These are phyloP conservation scores for Colletotrichum tropicale DNA, from an alignment of 2,329 filamentous ascomycete genomes.

Conservation along the genomic window DNA sequence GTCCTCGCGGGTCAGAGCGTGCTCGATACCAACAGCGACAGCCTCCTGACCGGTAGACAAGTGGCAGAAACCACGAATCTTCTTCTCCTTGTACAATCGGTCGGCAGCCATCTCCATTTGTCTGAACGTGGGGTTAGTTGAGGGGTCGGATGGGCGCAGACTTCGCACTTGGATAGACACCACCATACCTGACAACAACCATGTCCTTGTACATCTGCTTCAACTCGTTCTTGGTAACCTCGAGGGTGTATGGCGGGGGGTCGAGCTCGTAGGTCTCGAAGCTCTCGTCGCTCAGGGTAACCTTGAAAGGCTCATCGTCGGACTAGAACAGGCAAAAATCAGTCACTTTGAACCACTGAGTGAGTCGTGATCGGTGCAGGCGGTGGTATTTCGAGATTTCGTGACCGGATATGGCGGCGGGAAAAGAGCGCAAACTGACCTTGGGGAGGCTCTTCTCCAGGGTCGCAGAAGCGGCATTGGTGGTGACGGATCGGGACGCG, in stretches of 20 bases:
- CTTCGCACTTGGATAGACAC: background rate
- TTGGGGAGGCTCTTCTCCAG: constrained; percentile 74
- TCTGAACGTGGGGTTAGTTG: constrained; percentile 50
- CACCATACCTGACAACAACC: constrained; percentile 84
- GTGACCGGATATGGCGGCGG: background rate
- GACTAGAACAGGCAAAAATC: constrained; percentile 58
- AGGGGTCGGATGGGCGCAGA: background rate
- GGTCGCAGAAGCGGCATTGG: constrained; percentile 90
- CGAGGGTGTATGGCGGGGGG: constrained; percentile 88
- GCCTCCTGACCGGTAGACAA: constrained; percentile 97
- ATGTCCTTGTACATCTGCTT: constrained; percentile 99
- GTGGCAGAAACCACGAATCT: constrained; percentile 99
- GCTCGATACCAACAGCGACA: constrained; percentile 95
- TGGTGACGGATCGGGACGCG: constrained; percentile 82
- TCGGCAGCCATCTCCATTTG: constrained; percentile 99
- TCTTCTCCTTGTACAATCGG: constrained; percentile 99
- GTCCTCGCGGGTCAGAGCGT: constrained; percentile 89
- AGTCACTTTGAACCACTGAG: background rate
- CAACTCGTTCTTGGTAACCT: constrained; percentile 96
- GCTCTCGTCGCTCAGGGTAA: constrained; percentile 95
- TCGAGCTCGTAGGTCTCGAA: constrained; percentile 99
- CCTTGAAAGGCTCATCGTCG: constrained; percentile 90
- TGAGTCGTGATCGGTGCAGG: background rate
- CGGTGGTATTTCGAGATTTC: background rate
- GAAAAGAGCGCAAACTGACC: constrained; percentile 37